Evolutionary conservation across 1,139 yeast genomes (phyloP).

Genomic region (Entelexis sorbosivorans): DNA sequence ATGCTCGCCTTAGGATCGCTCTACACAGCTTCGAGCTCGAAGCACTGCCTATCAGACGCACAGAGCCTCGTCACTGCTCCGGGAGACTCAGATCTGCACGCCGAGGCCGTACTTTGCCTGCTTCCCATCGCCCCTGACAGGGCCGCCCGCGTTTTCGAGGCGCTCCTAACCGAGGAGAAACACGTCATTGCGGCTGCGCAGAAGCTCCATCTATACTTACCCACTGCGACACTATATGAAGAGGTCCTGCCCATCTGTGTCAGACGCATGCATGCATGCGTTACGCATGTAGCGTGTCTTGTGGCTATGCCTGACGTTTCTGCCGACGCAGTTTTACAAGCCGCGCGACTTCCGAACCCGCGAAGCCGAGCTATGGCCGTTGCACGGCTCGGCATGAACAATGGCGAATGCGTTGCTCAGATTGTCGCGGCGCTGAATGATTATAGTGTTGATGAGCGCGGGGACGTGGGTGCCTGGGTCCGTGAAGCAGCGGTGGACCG

Average conservation of each 20-base stretch:
- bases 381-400: not conserved
- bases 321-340: not conserved
- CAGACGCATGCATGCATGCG: conserved; percentile 2
- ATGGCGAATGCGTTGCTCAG: conserved; percentile 4
- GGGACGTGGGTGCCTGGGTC: conserved; percentile 54
- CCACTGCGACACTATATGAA: not conserved
- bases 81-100: conserved; percentile 5
- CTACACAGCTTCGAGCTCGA: not conserved
- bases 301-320: not conserved
- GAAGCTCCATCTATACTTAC: not conserved
- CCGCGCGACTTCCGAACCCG: conserved; percentile 12
- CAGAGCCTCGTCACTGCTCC: not conserved
- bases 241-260: conserved; percentile 16
- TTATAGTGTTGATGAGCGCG: conserved; percentile 32
- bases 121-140: not conserved
- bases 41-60: not conserved
- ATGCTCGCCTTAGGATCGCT: conserved; percentile 4
- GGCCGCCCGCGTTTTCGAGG: not conserved
- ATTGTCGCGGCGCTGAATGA: conserved; percentile 28
- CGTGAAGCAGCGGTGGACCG: conserved; percentile 41
- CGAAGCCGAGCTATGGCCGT: conserved; percentile 18
- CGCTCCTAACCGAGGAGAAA: conserved; percentile 8
- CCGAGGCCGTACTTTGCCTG: conserved; percentile 10
- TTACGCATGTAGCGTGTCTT: conserved; percentile 13
- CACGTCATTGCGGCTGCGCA: conserved; percentile 8